phyloP scores from a whole-genome alignment of 805 yeast genomes.

The Ogataea parapolymorpha region DNA sequence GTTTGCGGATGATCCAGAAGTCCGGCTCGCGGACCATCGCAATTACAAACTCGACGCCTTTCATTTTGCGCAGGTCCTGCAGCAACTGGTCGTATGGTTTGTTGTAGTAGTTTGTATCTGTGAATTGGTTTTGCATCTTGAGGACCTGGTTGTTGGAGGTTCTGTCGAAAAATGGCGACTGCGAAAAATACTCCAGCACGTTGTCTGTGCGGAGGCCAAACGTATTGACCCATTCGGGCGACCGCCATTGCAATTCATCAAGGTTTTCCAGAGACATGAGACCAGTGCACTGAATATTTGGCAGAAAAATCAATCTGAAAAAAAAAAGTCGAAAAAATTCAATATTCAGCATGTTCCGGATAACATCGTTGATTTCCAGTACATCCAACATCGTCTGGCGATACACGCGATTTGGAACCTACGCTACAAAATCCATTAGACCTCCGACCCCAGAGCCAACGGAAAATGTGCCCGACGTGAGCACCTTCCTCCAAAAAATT shows the following conservation, averaged over 20 bases:
- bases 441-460: constrained; percentile 48
- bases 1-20: constrained; percentile 87
- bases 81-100: constrained; percentile 32
- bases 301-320: constrained; percentile 1
- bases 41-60: constrained; percentile 81
- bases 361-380: background rate
- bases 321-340: constrained; percentile 1
- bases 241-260: constrained; percentile 94
- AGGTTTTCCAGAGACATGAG: constrained; percentile 35
- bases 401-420: background rate
- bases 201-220: constrained; percentile 85
- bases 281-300: background rate
- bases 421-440: constrained; percentile 1
- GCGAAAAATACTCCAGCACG: constrained; percentile 88
- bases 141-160: constrained; percentile 92
- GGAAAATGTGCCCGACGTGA: constrained; percentile 59
- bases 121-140: constrained; percentile 92
- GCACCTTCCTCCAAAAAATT: constrained; percentile 67
- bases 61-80: constrained; percentile 66
- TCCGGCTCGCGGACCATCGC: constrained; percentile 81
- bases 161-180: constrained; percentile 93
- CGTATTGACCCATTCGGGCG: constrained; percentile 95
- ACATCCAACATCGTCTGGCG: background rate
- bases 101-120: constrained; percentile 39
- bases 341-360: constrained; percentile 3